These are phyloP conservation scores for Leccinum olivaceopallidum DNA, from an alignment of 768 basidiomycete genomes.

Conservation along the genomic window DNA sequence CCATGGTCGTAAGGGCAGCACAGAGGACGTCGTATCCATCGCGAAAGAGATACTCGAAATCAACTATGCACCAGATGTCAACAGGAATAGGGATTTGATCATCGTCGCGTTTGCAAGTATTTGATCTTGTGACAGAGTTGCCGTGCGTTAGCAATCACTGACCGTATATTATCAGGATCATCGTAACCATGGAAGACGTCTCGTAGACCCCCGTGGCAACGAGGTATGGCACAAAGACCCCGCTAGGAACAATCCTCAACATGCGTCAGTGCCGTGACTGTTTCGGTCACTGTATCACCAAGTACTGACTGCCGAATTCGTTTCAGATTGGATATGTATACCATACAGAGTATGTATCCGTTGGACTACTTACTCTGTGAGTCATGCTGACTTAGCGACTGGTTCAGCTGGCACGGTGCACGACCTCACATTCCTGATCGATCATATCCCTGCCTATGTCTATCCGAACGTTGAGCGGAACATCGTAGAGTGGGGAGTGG, in stretches of 20 bases:
- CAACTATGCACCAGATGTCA: constrained; percentile 12
- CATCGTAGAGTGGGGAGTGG: constrained; percentile 68
- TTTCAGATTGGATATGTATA: constrained; percentile 32
- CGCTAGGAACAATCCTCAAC: constrained; percentile 22
- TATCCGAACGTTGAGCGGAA: constrained; percentile 65
- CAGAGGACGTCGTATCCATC: constrained; percentile 11
- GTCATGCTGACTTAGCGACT: constrained; percentile 3
- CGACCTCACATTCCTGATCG: constrained; percentile 81
- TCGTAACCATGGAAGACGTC: constrained; percentile 33
- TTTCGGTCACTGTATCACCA: not conserved
- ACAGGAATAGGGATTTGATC: constrained; percentile 28
- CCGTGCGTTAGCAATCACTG: not conserved
- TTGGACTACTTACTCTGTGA: not conserved
- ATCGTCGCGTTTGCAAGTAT: constrained; percentile 30
- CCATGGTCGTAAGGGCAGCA: constrained; percentile 26
- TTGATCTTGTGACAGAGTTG: not conserved
- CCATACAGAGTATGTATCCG: constrained; percentile 30
- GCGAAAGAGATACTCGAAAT: constrained; percentile 26
- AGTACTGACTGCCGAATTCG: constrained; percentile 4
- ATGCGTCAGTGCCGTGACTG: constrained; percentile 26
- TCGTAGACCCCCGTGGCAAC: constrained; percentile 27
- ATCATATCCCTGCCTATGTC: constrained; percentile 72
- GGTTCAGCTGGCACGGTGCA: constrained; percentile 56
- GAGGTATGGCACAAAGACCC: constrained; percentile 28
- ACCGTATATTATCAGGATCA: constrained; percentile 25